Evolutionary conservation across 2,329 filamentous ascomycete genomes (phyloP).

Genomic region (Venturia oleaginea): DNA sequence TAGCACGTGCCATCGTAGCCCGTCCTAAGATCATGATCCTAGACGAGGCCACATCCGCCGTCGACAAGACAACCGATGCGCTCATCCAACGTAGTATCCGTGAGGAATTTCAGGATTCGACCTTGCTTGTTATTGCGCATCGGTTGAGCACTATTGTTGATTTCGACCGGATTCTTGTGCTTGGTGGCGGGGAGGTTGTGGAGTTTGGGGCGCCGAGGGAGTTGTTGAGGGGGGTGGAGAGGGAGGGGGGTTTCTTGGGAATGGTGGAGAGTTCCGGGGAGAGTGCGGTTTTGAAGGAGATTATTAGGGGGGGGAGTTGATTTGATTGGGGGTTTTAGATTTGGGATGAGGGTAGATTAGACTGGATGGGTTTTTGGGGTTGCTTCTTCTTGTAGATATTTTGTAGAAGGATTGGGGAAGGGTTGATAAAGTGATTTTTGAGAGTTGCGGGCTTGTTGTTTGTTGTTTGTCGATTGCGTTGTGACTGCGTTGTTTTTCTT

Average conservation of each 20-base stretch:
- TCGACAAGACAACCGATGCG: conserved; percentile 67
- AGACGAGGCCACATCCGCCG: conserved; percentile 70
- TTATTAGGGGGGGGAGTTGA: conserved; percentile 22
- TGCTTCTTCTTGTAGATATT: too few species aligned
- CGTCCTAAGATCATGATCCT: conserved; percentile 70
- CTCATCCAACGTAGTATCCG: conserved; percentile 66
- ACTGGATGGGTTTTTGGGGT: not conserved
- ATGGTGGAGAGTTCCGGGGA: conserved; percentile 40
- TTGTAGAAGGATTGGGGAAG: too few species aligned
- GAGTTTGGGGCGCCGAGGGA: conserved; percentile 59
- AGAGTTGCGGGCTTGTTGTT: too few species aligned
- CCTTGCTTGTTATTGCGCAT: conserved; percentile 17
- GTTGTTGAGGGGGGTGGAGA: conserved; percentile 43
- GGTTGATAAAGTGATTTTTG: too few species aligned
- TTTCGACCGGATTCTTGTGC: conserved; percentile 15
- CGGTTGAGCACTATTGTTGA: conserved; percentile 16
- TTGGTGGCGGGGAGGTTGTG: conserved; percentile 13
- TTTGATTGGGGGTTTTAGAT: too few species aligned
- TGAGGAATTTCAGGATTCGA: conserved; percentile 29
- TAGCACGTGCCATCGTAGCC: conserved; percentile 19
- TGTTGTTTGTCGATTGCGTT: too few species aligned
- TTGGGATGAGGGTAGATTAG: not conserved
- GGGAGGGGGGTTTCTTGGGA: conserved; percentile 47
- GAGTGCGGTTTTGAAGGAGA: conserved; percentile 22
- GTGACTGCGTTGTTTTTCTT: too few species aligned